Percentiles rank a stretch among this genome's conserved stretches.
phyloP scores from a whole-genome alignment of 257 asterid genomes.

The Knoxia roxburghii region DNA sequence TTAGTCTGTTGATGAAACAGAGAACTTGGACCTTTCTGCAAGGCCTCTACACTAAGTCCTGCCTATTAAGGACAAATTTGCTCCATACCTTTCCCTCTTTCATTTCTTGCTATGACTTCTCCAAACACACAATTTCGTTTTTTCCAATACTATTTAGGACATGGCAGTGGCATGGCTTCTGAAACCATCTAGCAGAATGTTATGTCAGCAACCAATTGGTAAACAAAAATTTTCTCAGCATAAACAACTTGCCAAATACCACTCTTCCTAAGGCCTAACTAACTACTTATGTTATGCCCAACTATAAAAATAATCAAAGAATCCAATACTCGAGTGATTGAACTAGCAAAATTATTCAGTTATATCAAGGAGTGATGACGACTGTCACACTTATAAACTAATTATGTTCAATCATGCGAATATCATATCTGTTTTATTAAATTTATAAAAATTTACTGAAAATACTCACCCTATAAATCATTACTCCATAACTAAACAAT shows the following conservation, averaged over 20 bases:
- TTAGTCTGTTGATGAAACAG: slow-evolving; percentile 29
- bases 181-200: slow-evolving; percentile 14
- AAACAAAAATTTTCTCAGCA: not conserved
- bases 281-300: not conserved
- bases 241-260: not conserved
- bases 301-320: not conserved
- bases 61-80: slow-evolving; percentile 40
- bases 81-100: slow-evolving; percentile 32
- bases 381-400: too few species aligned
- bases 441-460: too few species aligned
- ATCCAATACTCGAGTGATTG: not conserved
- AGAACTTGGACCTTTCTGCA: slow-evolving; percentile 32
- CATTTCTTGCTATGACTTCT: slow-evolving; percentile 20
- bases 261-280: not conserved
- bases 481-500: not conserved
- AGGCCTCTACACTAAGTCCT: slow-evolving; percentile 14
- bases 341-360: too few species aligned
- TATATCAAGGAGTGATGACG: too few species aligned
- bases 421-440: too few species aligned
- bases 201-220: slow-evolving; percentile 12
- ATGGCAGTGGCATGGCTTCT: slow-evolving; percentile 29
- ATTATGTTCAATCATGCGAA: too few species aligned
- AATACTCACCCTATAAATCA: too few species aligned
- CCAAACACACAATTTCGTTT: slow-evolving; percentile 20
- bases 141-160: slow-evolving; percentile 16